phyloP scores from a whole-genome alignment of 2,329 filamentous ascomycete species.

The Catunica adiposa region DNA sequence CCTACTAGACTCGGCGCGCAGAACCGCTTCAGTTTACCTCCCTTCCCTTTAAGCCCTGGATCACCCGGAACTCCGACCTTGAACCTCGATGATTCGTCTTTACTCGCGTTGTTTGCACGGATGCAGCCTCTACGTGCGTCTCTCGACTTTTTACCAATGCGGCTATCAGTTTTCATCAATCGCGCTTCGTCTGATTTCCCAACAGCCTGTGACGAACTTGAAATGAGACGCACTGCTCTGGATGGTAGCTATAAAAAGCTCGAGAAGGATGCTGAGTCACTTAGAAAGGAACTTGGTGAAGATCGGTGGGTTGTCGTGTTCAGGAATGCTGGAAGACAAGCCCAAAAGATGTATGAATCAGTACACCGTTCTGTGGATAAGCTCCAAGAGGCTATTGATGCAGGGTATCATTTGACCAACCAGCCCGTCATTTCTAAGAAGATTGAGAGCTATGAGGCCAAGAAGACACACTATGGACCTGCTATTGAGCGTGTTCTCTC shows the following conservation, averaged over 20 bases:
- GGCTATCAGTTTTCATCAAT: constrained; percentile 68
- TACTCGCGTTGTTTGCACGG: constrained; percentile 79
- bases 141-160: constrained; percentile 89
- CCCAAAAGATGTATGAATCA: constrained; percentile 92
- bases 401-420: constrained; percentile 56
- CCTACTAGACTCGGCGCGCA: constrained; percentile 30
- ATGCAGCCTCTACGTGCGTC: constrained; percentile 91
- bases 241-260: constrained; percentile 80
- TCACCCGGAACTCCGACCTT: constrained; percentile 39
- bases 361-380: constrained; percentile 76
- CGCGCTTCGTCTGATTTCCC: constrained; percentile 69
- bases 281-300: constrained; percentile 81
- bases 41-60: constrained; percentile 45
- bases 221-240: constrained; percentile 54
- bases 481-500: constrained; percentile 81
- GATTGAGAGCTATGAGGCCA: constrained; percentile 84
- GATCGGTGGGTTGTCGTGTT: constrained; percentile 95
- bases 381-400: constrained; percentile 63
- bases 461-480: constrained; percentile 84
- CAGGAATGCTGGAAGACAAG: constrained; percentile 76
- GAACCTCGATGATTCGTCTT: constrained; percentile 67
- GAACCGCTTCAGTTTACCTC: constrained; percentile 47
- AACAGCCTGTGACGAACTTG: constrained; percentile 76
- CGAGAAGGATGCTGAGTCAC: constrained; percentile 73
- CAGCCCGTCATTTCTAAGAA: constrained; percentile 58